Base-by-base conservation (phyloP, 139 green algal genomes). In the Mychonastes homosphaera region DNA sequence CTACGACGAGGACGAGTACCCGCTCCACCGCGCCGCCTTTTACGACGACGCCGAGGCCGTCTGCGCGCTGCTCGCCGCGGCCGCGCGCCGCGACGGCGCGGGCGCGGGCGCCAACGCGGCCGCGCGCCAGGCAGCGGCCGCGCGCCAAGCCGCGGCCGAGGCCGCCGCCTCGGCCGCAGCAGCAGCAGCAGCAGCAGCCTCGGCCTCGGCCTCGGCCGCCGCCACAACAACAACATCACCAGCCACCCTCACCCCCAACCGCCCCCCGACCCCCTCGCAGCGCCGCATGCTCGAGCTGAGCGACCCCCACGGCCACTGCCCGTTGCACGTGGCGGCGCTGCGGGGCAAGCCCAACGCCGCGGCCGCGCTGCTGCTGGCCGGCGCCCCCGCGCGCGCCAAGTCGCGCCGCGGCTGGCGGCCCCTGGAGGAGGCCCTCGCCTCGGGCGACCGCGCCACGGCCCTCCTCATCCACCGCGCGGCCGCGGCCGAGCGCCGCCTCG, bases 261-360 rank as follows among this genome's bases (percentile, higher is more conserved):
- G n/a, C n/a, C n/a, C n/a, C n/a, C n/a, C n/a, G n/a, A n/a, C n/a
- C n/a, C n/a, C n/a, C n/a, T n/a, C n/a, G n/a, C n/a, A n/a, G n/a
- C n/a, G n/a, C n/a, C n/a, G n/a, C n/a, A n/a, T n/a, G n/a, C n/a
- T n/a, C n/a, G n/a, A n/a, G n/a, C n/a, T n/a, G n/a, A n/a, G n/a
- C n/a, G n/a, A n/a, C n/a, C n/a, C n/a, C n/a, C n/a, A n/a, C n/a
- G n/a, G n/a, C n/a, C n/a, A n/a, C n/a, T n/a, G n/a, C n/a, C n/a
- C 78, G 7, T 70, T 87, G 36, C 82, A 89, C 47, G 53, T 87
- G n/a, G 83, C 77, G 0, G 72, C 77, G 6, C 47, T 90, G 21
- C 53, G 74, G 2, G 46, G 63, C 21, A 56, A 76, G 16, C 7
- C 50, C 1, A 54, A 38, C 1, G 58, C 58, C 0, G 66, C 78